phyloP scores from a whole-genome alignment of 2,329 filamentous ascomycete species.

The Monilinia fructigena region DNA sequence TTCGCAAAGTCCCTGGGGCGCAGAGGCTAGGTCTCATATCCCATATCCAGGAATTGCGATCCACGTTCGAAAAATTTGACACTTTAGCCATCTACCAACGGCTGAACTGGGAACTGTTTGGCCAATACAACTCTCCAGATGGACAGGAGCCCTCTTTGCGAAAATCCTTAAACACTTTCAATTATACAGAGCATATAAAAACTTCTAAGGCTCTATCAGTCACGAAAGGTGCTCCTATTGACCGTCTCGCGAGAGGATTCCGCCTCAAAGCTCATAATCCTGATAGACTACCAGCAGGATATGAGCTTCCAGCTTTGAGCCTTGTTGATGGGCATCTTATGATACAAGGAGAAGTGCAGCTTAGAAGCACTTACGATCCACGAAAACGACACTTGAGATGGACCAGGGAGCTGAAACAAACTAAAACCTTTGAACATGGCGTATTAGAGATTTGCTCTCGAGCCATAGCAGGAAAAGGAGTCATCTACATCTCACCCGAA shows the following conservation, averaged over 20 bases:
- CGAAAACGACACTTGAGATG: conserved; percentile 2
- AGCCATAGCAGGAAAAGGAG: background rate
- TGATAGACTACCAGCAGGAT: conserved; percentile 3
- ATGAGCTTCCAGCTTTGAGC: conserved; percentile 2
- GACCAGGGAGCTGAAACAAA: conserved; percentile 6
- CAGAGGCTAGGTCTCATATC: background rate
- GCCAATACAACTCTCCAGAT: conserved; percentile 9
- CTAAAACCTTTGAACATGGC: background rate
- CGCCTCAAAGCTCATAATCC: conserved; percentile 1
- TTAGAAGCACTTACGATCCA: conserved; percentile 1
- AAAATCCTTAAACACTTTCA: background rate
- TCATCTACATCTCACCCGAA: background rate
- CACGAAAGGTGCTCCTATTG: background rate
- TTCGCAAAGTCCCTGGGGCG: conserved; percentile 1
- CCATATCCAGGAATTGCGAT: background rate
- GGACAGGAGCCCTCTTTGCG: background rate
- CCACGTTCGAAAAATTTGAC: background rate
- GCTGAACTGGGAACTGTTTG: conserved; percentile 5
- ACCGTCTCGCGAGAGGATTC: conserved; percentile 9
- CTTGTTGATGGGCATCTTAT: conserved; percentile 1
- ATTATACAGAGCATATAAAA: background rate
- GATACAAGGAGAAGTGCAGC: background rate
- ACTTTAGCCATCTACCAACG: background rate
- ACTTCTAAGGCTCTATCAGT: background rate
- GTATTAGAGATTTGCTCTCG: background rate